Evolutionary conservation across 2,329 filamentous ascomycete genomes (phyloP).

Genomic region (Neofusicoccum ribis): DNA sequence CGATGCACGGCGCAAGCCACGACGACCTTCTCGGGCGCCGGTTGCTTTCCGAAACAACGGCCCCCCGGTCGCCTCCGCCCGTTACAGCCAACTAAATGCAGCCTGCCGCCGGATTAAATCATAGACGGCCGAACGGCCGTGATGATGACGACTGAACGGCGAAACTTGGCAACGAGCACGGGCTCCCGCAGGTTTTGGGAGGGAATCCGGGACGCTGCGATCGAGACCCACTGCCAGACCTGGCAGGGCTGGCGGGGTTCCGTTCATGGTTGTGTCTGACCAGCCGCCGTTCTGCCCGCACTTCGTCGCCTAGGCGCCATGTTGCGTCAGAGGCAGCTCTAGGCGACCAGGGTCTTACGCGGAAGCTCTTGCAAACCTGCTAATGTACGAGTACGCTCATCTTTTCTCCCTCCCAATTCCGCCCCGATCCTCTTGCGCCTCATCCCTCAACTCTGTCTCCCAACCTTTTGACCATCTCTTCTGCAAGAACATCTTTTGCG

Average conservation of each 20-base stretch:
- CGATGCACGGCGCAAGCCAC: conserved; percentile 7
- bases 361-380: conserved; percentile 17
- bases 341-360: conserved; percentile 11
- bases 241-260: conserved; percentile 4
- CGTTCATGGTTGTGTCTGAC: not conserved
- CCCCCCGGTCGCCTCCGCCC: not conserved
- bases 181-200: conserved; percentile 17
- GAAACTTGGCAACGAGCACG: conserved; percentile 19
- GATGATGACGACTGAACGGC: conserved; percentile 6
- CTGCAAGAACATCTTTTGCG: not conserved
- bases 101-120: conserved; percentile 12
- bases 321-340: conserved; percentile 18
- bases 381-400: conserved; percentile 1
- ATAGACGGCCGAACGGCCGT: not conserved
- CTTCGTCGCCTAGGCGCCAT: not conserved
- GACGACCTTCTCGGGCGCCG: not conserved
- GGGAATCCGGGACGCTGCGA: not conserved
- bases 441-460: not conserved
- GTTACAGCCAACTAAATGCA: conserved; percentile 6
- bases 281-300: conserved; percentile 5
- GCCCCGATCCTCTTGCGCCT: not conserved
- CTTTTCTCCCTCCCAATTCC: conserved; percentile 16
- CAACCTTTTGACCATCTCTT: not conserved
- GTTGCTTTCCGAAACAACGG: not conserved
- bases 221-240: not conserved